Percentiles rank a stretch among this genome's conserved stretches.
Conservation (phyloP, 805 yeast species). For the Kluyveromyces lactis region DNA sequence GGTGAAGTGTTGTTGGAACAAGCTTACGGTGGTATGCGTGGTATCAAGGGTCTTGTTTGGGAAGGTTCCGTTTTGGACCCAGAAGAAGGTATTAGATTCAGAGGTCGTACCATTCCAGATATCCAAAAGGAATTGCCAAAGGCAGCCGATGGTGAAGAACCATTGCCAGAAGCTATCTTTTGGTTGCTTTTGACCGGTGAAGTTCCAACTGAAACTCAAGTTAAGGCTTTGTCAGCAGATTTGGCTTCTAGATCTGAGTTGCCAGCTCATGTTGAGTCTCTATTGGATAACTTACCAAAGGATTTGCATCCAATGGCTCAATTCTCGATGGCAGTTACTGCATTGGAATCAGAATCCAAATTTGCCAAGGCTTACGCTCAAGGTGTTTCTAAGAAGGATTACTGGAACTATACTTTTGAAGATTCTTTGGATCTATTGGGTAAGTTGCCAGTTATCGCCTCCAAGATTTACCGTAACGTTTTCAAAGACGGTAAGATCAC, state of each 20-base stretch:
- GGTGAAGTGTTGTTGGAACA: constrained; percentile 72
- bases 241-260: constrained; percentile 69
- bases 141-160: constrained; percentile 60
- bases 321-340: constrained; percentile 74
- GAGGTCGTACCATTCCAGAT: constrained; percentile 78
- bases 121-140: constrained; percentile 67
- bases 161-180: constrained; percentile 72
- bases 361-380: constrained; percentile 79
- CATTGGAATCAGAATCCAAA: constrained; percentile 74
- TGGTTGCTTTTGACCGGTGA: constrained; percentile 82
- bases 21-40: constrained; percentile 90
- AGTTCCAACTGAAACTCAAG: constrained; percentile 66
- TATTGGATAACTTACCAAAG: constrained; percentile 67
- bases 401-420: constrained; percentile 79
- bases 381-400: constrained; percentile 75
- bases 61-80: constrained; percentile 84
- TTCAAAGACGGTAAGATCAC: constrained; percentile 71
- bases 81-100: constrained; percentile 78
- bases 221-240: constrained; percentile 63
- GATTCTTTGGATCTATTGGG: constrained; percentile 75
- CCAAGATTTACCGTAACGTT: constrained; percentile 75
- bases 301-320: constrained; percentile 86
- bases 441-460: constrained; percentile 73
- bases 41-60: constrained; percentile 80
- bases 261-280: constrained; percentile 69